These are phyloP conservation scores for Arachis stenosperma DNA, from an alignment of 306 rosid genomes.

Conservation along the genomic window DNA sequence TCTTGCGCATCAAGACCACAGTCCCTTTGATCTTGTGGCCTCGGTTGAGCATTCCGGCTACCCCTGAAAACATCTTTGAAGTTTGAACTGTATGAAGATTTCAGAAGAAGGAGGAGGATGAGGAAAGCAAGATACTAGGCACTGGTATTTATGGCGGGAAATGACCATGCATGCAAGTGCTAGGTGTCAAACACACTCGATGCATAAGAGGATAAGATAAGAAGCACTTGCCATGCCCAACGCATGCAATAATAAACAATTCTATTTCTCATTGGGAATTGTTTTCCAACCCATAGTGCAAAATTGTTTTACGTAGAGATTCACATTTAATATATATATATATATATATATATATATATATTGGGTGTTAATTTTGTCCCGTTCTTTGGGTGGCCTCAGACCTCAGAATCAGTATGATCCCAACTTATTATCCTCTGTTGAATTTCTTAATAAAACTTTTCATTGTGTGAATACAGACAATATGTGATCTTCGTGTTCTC, in stretches of 20 bases:
- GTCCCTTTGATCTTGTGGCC: constrained; percentile 44
- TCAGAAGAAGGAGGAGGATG: not conserved
- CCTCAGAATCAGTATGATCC: too few species aligned
- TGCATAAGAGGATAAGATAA: constrained; percentile 30
- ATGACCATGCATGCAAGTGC: not conserved
- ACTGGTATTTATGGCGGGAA: not conserved
- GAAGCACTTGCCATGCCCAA: not conserved
- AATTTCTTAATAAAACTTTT: too few species aligned
- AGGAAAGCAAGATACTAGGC: not conserved
- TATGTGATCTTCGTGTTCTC: too few species aligned
- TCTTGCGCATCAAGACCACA: constrained; percentile 50
- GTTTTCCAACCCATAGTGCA: too few species aligned
- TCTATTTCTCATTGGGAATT: too few species aligned
- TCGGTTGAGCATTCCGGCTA: constrained; percentile 29
- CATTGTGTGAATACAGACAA: too few species aligned
- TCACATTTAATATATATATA: too few species aligned
- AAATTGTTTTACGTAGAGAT: too few species aligned
- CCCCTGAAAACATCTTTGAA: constrained; percentile 39
- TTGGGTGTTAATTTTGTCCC: too few species aligned
- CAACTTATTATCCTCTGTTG: too few species aligned
- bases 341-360: too few species aligned
- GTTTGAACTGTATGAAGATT: not conserved
- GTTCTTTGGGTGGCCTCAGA: too few species aligned
- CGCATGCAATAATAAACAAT: constrained; percentile 18
- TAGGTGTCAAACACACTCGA: constrained; percentile 33